These are phyloP conservation scores for Silybum marianum DNA, from an alignment of 129 eudicot species.

Conservation along the genomic window DNA sequence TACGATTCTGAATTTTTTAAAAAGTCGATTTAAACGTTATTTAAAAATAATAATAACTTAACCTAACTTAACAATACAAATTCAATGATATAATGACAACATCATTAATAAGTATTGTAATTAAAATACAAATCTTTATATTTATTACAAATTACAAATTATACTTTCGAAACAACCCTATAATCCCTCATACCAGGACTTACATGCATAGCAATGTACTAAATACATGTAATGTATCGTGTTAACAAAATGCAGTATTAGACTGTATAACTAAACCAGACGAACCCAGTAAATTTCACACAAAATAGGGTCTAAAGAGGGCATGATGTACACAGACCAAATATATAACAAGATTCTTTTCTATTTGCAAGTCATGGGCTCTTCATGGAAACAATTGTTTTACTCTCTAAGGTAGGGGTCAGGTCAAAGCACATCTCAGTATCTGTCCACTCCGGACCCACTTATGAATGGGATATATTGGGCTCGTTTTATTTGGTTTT, in stretches of 20 bases:
- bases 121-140: no score
- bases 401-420: background rate
- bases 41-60: no score
- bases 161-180: no score
- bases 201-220: background rate
- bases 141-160: no score
- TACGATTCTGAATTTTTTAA: no score
- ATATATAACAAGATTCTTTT: background rate
- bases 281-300: background rate
- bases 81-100: no score
- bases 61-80: no score
- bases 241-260: background rate
- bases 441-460: background rate
- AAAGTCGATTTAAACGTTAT: no score
- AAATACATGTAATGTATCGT: background rate
- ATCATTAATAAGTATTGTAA: no score
- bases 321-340: background rate
- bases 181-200: no score
- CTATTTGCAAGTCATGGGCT: background rate
- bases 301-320: background rate
- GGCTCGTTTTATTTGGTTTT: background rate
- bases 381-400: background rate
- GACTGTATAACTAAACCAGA: background rate
- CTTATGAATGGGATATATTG: background rate
- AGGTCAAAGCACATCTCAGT: background rate